Conservation (phyloP, 352 stramenopile species). For the Phytophthora niederhauseri region DNA sequence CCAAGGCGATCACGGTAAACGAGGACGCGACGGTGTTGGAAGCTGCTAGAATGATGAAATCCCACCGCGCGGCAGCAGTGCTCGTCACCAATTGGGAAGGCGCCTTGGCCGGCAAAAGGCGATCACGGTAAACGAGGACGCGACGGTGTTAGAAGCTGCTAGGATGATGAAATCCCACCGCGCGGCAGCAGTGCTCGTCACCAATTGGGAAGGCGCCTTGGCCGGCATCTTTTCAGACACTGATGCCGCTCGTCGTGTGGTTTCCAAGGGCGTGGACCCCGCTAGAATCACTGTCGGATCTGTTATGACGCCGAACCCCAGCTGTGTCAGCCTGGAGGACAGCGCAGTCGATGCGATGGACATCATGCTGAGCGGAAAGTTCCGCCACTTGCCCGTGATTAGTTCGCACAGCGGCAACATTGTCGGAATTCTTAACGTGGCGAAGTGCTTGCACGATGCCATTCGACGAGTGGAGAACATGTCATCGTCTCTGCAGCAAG, state of each 20-base stretch:
- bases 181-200: constrained; percentile 92
- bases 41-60: constrained; percentile 91
- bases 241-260: constrained; percentile 80
- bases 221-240: constrained; percentile 96
- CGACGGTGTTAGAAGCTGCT: constrained; percentile 89
- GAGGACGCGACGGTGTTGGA: constrained; percentile 84
- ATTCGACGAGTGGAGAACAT: constrained; percentile 96
- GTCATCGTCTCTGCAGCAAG: constrained; percentile 80
- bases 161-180: constrained; percentile 93
- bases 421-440: constrained; percentile 97
- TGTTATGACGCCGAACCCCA: constrained; percentile 89
- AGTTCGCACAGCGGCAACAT: constrained; percentile 83
- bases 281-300: constrained; percentile 66
- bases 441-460: constrained; percentile 98
- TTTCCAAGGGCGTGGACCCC: constrained; percentile 77
- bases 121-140: constrained; percentile 79
- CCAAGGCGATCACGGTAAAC: constrained; percentile 90
- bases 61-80: constrained; percentile 91
- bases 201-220: constrained; percentile 85
- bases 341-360: constrained; percentile 84
- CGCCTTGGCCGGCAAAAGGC: constrained; percentile 92
- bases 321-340: constrained; percentile 83
- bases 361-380: constrained; percentile 90
- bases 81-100: constrained; percentile 91
- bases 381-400: constrained; percentile 97